These are phyloP conservation scores for Pilatotrama ljubarskyi DNA, from an alignment of 768 basidiomycete genomes.

Conservation along the genomic window DNA sequence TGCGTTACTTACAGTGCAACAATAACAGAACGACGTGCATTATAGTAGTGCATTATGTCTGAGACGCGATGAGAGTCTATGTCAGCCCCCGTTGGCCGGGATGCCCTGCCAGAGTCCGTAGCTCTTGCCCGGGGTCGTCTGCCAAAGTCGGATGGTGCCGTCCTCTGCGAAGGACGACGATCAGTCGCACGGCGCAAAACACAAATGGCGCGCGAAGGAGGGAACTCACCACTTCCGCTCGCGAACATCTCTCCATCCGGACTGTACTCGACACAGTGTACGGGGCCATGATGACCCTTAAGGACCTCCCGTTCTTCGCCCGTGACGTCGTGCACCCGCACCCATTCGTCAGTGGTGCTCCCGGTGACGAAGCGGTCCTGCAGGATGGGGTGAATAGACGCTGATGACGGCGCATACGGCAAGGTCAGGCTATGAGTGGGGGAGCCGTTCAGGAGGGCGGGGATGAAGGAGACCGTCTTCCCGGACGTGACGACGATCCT, in stretches of 20 bases:
- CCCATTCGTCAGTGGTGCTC: constrained; percentile 91
- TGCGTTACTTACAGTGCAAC: constrained; percentile 14
- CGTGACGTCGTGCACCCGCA: constrained; percentile 86
- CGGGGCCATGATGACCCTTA: constrained; percentile 97
- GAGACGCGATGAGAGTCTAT: constrained; percentile 10
- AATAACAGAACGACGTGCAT: constrained; percentile 18
- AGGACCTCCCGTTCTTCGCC: constrained; percentile 90
- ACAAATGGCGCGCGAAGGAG: background rate
- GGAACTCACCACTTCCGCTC: constrained; percentile 85
- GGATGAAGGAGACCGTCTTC: constrained; percentile 90
- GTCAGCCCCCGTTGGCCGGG: constrained; percentile 44
- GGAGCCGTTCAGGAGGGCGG: constrained; percentile 60
- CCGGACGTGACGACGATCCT: constrained; percentile 90
- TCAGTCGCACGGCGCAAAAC: constrained; percentile 4
- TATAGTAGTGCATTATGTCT: constrained; percentile 24
- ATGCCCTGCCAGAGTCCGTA: constrained; percentile 89
- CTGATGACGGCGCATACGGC: constrained; percentile 87
- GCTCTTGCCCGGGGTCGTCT: constrained; percentile 89
- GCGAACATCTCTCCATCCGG: constrained; percentile 98
- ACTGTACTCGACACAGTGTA: constrained; percentile 90
- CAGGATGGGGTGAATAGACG: constrained; percentile 87
- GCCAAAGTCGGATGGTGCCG: constrained; percentile 96
- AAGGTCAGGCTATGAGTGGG: constrained; percentile 77
- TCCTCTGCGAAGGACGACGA: constrained; percentile 59
- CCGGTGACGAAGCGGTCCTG: constrained; percentile 94